These are phyloP conservation scores for Phytophthora ohioensis DNA, from an alignment of 352 stramenopile species.

Conservation along the genomic window DNA sequence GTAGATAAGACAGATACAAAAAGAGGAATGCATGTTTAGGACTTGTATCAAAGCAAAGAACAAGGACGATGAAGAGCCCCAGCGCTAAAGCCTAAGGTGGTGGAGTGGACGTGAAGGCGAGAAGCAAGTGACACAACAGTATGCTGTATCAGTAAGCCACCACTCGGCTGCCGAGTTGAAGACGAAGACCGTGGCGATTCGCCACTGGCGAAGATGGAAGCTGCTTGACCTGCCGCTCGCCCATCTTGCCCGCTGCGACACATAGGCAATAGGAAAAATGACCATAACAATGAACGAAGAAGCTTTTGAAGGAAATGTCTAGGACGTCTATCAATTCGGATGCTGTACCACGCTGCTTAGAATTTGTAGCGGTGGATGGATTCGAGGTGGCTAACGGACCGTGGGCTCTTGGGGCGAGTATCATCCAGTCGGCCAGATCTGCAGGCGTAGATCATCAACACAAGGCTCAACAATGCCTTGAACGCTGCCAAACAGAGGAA, in stretches of 20 bases:
- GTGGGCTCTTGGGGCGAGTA: conserved; percentile 73
- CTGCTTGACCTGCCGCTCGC: conserved; percentile 19
- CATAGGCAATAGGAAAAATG: conserved; percentile 37
- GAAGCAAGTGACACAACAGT: conserved; percentile 51
- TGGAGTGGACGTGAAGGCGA: conserved; percentile 34
- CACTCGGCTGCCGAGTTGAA: conserved; percentile 29
- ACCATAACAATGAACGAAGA: conserved; percentile 41
- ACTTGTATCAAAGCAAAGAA: conserved; percentile 67
- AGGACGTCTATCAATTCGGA: conserved; percentile 13
- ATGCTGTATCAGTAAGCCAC: conserved; percentile 80
- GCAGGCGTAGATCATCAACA: conserved; percentile 82
- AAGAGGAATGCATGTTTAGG: conserved; percentile 57
- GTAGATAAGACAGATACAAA: conserved; percentile 71
- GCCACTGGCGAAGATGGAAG: conserved; percentile 15
- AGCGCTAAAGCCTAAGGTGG: conserved; percentile 23
- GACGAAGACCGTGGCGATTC: conserved; percentile 25
- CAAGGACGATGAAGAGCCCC: conserved; percentile 33
- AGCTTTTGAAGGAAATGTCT: conserved; percentile 33
- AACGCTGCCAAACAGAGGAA: conserved; percentile 83
- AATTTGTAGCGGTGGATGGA: conserved; percentile 70
- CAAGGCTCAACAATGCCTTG: conserved; percentile 80
- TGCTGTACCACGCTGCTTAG: conserved; percentile 1
- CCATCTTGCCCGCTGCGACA: conserved; percentile 28
- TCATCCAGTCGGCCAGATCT: conserved; percentile 71
- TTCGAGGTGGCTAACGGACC: conserved; percentile 61